Percentiles rank a stretch among this genome's conserved stretches.
Conservation (phyloP, 768 basidiomycete genomes). For the Lentinula sp. region DNA sequence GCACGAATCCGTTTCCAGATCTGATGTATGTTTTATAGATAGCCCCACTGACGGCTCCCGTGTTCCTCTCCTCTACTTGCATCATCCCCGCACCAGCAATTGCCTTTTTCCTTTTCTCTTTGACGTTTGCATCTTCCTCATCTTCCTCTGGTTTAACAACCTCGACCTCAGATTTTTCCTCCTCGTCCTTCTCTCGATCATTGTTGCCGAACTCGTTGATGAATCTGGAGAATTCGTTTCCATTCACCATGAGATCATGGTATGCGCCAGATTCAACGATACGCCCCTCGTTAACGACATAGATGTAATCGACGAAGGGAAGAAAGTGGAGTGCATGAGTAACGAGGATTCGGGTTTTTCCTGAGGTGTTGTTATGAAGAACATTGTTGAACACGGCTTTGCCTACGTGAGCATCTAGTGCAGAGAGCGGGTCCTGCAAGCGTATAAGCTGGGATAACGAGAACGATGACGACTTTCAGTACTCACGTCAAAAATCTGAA, state of each 20-base stretch:
- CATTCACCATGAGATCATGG: slow-evolving; percentile 53
- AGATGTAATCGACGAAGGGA: slow-evolving; percentile 82
- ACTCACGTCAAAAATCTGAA: slow-evolving; percentile 76
- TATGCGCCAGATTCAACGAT: slow-evolving; percentile 83
- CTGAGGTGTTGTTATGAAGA: slow-evolving; percentile 51
- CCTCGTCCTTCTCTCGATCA: slow-evolving; percentile 45
- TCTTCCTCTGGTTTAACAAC: slow-evolving; percentile 26
- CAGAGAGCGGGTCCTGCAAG: slow-evolving; percentile 72
- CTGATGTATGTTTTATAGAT: slow-evolving; percentile 59
- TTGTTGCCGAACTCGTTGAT: slow-evolving; percentile 73
- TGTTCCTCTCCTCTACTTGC: slow-evolving; percentile 81
- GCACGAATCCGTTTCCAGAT: slow-evolving; percentile 60
- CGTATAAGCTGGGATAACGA: not conserved
- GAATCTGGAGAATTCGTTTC: slow-evolving; percentile 69
- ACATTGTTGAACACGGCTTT: slow-evolving; percentile 84
- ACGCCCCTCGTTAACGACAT: slow-evolving; percentile 67
- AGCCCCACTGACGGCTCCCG: slow-evolving; percentile 54
- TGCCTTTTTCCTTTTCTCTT: slow-evolving; percentile 27
- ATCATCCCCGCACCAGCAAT: slow-evolving; percentile 52
- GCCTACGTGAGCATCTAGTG: slow-evolving; percentile 90
- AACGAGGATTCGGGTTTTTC: slow-evolving; percentile 82
- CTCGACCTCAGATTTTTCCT: slow-evolving; percentile 37
- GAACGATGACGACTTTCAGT: not conserved
- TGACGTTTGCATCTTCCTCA: slow-evolving; percentile 22
- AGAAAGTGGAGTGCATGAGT: slow-evolving; percentile 92